Evolutionary conservation across 441 rosid genomes (phyloP).

Genomic region (Macaranga tanarius): DNA sequence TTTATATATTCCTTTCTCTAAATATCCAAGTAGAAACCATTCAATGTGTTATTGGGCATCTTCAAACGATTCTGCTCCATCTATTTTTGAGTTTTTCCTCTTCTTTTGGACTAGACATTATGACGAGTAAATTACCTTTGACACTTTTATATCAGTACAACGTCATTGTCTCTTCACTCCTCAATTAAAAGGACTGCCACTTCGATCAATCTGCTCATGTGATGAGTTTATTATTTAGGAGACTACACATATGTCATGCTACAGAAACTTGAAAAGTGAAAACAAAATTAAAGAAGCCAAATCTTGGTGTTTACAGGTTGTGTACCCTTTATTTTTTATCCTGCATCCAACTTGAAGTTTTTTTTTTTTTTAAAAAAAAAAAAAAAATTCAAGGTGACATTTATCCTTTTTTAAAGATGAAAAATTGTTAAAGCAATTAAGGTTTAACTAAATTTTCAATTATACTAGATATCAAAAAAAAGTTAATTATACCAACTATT

Average conservation of each 20-base stretch:
- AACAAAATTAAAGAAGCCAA: too few relatives aligned
- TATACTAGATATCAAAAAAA: too few relatives aligned
- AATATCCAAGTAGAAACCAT: neutral
- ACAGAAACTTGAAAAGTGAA: neutral
- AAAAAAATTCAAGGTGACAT: too few relatives aligned
- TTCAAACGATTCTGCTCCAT: neutral
- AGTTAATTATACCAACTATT: too few relatives aligned
- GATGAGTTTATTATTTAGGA: too few relatives aligned
- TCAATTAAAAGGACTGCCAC: neutral
- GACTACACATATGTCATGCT: neutral
- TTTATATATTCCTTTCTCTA: neutral
- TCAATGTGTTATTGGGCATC: neutral
- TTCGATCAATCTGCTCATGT: too few relatives aligned
- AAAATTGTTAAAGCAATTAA: too few relatives aligned
- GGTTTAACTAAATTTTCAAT: too few relatives aligned
- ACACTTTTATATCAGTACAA: neutral
- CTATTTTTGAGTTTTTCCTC: constrained; percentile 3
- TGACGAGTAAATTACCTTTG: neutral
- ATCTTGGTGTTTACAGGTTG: neutral
- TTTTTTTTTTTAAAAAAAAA: too few relatives aligned
- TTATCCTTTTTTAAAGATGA: too few relatives aligned
- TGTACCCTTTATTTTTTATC: neutral
- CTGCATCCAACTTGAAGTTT: too few relatives aligned
- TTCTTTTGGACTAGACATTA: neutral
- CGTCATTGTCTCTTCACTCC: neutral